These are phyloP conservation scores for Phragmites australis DNA, from an alignment of 176 grass and related monocot species.

Conservation along the genomic window DNA sequence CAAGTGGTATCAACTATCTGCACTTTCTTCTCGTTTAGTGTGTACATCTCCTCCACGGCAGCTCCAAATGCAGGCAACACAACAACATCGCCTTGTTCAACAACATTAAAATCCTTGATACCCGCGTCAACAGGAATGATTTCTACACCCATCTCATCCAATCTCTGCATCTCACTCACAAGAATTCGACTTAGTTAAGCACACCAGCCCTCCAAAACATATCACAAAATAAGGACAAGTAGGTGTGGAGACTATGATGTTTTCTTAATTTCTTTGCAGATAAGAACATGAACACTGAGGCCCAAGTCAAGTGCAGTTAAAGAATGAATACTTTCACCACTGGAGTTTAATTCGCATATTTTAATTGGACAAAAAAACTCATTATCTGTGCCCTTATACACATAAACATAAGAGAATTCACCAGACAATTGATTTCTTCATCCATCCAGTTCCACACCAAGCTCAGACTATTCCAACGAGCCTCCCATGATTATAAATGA, in stretches of 20 bases:
- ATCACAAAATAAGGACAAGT: not conserved
- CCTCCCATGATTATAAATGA: not conserved
- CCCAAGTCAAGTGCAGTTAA: not conserved
- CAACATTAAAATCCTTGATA: slow-evolving; percentile 68
- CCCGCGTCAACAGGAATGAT: slow-evolving; percentile 69
- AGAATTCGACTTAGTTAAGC: slow-evolving; percentile 1
- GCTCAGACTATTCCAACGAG: not conserved
- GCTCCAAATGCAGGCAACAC: slow-evolving; percentile 96
- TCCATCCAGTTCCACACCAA: not conserved
- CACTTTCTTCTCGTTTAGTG: slow-evolving; percentile 91
- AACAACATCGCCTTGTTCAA: slow-evolving; percentile 81
- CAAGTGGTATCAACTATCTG: slow-evolving; percentile 98
- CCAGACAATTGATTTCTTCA: not conserved
- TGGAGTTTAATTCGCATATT: not conserved
- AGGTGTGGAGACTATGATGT: not conserved
- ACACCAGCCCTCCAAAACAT: not conserved
- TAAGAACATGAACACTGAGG: not conserved
- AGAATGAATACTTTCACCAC: not conserved
- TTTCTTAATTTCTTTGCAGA: not conserved
- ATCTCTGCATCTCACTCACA: slow-evolving; percentile 52
- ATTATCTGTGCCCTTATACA: no score
- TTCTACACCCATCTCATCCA: slow-evolving; percentile 79
- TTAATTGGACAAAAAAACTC: not conserved
- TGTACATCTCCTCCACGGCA: slow-evolving; percentile 94
- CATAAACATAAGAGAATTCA: not conserved